Evolutionary conservation across 768 basidiomycete species (phyloP).

Genomic region (Leucosporidium scottii): DNA sequence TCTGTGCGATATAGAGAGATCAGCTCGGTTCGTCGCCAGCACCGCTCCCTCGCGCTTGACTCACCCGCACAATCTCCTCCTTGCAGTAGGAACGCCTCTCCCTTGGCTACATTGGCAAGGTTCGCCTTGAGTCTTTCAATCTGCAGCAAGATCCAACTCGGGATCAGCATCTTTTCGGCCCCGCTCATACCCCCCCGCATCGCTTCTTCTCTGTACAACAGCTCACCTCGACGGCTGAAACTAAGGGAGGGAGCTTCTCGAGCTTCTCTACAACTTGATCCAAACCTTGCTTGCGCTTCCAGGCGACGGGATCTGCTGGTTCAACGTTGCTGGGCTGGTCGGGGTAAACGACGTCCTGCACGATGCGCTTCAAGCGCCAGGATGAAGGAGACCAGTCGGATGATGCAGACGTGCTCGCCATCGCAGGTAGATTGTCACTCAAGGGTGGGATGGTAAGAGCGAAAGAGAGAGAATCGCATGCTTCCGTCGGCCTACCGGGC

Average conservation of each 20-base stretch:
- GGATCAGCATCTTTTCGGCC: neutral
- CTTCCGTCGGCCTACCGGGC: too few species aligned
- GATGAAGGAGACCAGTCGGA: constrained; percentile 62
- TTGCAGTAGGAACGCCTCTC: constrained; percentile 88
- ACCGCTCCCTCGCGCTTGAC: constrained; percentile 65
- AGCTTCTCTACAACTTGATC: constrained; percentile 47
- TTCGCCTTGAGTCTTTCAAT: constrained; percentile 39
- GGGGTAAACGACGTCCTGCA: constrained; percentile 54
- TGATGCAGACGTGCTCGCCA: too few species aligned
- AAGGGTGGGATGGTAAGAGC: too few species aligned
- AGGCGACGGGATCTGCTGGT: constrained; percentile 42
- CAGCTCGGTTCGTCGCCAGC: constrained; percentile 71
- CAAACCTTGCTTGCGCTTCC: constrained; percentile 17
- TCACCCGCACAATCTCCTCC: constrained; percentile 72
- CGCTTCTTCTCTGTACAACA: too few species aligned
- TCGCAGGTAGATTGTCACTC: too few species aligned
- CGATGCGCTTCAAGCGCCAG: constrained; percentile 69
- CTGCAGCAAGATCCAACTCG: constrained; percentile 5
- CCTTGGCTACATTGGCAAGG: constrained; percentile 58
- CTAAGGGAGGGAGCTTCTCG: constrained; percentile 72
- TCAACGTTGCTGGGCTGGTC: constrained; percentile 36
- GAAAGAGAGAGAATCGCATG: too few species aligned
- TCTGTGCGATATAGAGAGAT: constrained; percentile 46
- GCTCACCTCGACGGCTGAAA: constrained; percentile 81
- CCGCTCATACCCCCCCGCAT: neutral